Conservation (phyloP, 805 yeast genomes). For the Candida orba region DNA sequence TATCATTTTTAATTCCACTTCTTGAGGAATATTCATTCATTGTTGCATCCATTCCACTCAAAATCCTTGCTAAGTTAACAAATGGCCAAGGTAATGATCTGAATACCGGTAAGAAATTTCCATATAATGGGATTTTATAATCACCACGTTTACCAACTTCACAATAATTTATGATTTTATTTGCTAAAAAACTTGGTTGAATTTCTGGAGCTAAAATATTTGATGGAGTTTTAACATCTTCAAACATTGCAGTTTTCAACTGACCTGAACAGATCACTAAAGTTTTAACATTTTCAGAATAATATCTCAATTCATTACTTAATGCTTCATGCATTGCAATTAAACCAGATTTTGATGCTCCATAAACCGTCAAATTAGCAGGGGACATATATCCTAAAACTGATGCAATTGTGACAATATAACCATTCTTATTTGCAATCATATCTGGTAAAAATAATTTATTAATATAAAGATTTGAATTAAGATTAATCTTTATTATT, state of each 20-base stretch:
- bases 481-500: conserved; percentile 59
- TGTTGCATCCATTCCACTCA: conserved; percentile 41
- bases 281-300: conserved; percentile 54
- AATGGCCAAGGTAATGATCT: conserved; percentile 68
- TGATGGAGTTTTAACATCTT: conserved; percentile 68
- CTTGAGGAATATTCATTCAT: conserved; percentile 22
- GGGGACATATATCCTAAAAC: conserved; percentile 84
- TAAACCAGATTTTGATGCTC: conserved; percentile 85
- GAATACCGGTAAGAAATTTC: conserved; percentile 63
- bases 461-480: conserved; percentile 63
- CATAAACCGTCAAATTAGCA: conserved; percentile 69
- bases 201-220: conserved; percentile 74
- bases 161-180: conserved; percentile 45
- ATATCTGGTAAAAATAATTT: conserved; percentile 70
- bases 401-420: conserved; percentile 74
- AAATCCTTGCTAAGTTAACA: conserved; percentile 32
- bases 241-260: conserved; percentile 66
- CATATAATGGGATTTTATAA: conserved; percentile 70
- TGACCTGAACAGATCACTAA: conserved; percentile 86
- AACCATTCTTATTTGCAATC: conserved; percentile 57
- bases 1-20: neutral
- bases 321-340: conserved; percentile 81
- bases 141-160: conserved; percentile 60
- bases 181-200: conserved; percentile 61
- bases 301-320: conserved; percentile 56